Conservation (phyloP, 2,329 filamentous ascomycete genomes). For the Beauveria asiatica region DNA sequence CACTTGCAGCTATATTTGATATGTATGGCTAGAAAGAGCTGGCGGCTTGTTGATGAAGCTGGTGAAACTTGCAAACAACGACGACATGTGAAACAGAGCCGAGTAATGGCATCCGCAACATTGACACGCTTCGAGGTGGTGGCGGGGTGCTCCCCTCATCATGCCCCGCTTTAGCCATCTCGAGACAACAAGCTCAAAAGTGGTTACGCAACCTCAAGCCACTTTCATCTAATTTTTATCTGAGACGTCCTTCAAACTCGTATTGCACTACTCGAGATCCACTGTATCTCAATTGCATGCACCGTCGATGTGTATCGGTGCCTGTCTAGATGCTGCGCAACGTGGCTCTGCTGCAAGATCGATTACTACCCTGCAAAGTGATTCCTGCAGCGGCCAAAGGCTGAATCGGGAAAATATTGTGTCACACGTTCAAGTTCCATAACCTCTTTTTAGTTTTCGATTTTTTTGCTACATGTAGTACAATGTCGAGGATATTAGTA, state of each 20-base stretch:
- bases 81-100: background rate
- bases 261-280: background rate
- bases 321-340: background rate
- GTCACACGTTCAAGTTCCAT: background rate
- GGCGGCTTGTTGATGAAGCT: background rate
- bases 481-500: too few species aligned
- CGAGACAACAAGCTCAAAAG: background rate
- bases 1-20: background rate
- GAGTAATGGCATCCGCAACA: background rate
- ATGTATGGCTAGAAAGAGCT: background rate
- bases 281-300: background rate
- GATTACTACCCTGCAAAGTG: background rate
- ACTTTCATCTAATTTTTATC: background rate
- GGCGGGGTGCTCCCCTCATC: background rate
- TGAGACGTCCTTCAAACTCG: background rate
- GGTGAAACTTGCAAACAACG: background rate
- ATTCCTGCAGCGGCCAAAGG: background rate
- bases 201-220: slow-evolving; percentile 5
- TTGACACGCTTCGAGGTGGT: background rate
- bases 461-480: background rate
- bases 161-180: slow-evolving; percentile 8
- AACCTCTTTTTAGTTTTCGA: background rate
- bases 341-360: background rate
- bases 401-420: background rate
- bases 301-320: background rate